These are phyloP conservation scores for Tricholoma matsutake DNA, from an alignment of 768 basidiomycete genomes.

Conservation along the genomic window DNA sequence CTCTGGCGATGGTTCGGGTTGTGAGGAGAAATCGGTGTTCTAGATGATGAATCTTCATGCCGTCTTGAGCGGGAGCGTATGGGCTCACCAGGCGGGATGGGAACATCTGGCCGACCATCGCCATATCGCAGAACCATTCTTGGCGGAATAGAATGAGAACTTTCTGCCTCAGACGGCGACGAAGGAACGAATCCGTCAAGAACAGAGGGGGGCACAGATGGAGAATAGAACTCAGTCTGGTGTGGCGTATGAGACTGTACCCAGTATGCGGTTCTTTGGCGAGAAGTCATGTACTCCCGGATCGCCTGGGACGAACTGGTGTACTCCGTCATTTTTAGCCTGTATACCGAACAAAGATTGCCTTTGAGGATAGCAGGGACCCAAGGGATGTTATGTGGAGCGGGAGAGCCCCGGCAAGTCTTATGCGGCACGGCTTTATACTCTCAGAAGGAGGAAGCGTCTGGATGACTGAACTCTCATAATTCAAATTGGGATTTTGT, in stretches of 20 bases:
- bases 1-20: constrained; percentile 35
- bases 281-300: constrained; percentile 54
- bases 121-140: constrained; percentile 69
- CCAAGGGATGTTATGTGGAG: constrained; percentile 19
- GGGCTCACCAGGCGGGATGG: constrained; percentile 47
- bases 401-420: constrained; percentile 22
- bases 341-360: constrained; percentile 12
- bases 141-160: constrained; percentile 57
- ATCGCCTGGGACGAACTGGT: constrained; percentile 55
- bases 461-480: constrained; percentile 14
- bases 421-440: constrained; percentile 34
- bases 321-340: constrained; percentile 58
- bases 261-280: constrained; percentile 65
- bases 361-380: constrained; percentile 5
- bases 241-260: constrained; percentile 41
- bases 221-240: constrained; percentile 47
- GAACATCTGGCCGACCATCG: constrained; percentile 62
- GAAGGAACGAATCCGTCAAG: constrained; percentile 41
- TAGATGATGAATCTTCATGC: constrained; percentile 22
- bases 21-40: constrained; percentile 27
- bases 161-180: constrained; percentile 47
- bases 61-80: constrained; percentile 20
- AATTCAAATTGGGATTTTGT: constrained; percentile 34
- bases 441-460: constrained; percentile 18
- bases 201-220: constrained; percentile 54